Percentiles rank a stretch among this genome's conserved stretches.
Evolutionary conservation across 352 stramenopile genomes (phyloP).

Genomic region (Phytophthora fragariaefolia): DNA sequence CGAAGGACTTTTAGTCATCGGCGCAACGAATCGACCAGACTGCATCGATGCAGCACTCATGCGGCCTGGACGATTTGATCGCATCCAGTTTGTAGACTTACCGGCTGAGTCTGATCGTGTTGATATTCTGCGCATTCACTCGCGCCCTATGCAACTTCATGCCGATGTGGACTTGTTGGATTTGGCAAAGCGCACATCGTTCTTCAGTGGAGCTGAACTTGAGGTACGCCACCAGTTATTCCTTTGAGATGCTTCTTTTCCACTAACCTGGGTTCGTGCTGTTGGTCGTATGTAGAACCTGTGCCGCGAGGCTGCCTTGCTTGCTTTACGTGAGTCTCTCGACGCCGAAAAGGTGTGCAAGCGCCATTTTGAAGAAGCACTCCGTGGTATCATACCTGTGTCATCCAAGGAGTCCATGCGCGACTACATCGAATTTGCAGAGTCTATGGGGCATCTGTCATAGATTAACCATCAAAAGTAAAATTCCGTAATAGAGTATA

Average conservation of each 20-base stretch:
- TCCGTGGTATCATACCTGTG: constrained; percentile 57
- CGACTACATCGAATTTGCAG: constrained; percentile 69
- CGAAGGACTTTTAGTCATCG: constrained; percentile 96
- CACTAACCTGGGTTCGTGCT: constrained; percentile 7
- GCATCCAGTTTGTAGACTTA: constrained; percentile 95
- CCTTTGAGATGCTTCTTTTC: not conserved
- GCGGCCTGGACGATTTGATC: constrained; percentile 96
- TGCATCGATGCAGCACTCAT: constrained; percentile 98
- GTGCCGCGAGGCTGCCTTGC: constrained; percentile 84
- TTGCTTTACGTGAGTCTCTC: constrained; percentile 77
- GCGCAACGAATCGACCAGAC: constrained; percentile 97
- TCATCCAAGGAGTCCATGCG: constrained; percentile 61
- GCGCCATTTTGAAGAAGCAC: constrained; percentile 65
- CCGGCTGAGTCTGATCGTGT: constrained; percentile 65
- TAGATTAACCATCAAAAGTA: constrained; percentile 29
- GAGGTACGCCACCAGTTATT: constrained; percentile 58
- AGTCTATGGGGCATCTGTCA: constrained; percentile 59
- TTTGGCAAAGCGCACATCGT: constrained; percentile 59
- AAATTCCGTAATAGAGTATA: constrained; percentile 24
- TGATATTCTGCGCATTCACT: constrained; percentile 83
- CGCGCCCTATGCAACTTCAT: constrained; percentile 62
- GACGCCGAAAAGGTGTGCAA: constrained; percentile 54
- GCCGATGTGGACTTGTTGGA: constrained; percentile 65
- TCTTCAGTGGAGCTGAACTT: constrained; percentile 89
- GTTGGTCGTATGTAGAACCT: constrained; percentile 63